These are phyloP conservation scores for Candida dendrica DNA, from an alignment of 805 yeast species.

Conservation along the genomic window DNA sequence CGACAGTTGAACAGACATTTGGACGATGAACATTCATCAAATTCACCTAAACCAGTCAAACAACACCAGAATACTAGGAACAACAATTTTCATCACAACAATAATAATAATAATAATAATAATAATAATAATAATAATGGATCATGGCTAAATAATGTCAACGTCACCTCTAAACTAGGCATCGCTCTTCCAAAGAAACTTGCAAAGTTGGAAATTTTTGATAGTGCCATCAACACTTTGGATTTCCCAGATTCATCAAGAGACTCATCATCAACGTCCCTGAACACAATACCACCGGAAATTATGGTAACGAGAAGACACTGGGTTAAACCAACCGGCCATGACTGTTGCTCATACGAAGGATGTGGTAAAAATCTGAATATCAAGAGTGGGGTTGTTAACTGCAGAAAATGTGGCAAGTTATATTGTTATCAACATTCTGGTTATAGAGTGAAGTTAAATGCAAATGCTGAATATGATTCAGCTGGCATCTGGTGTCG, in stretches of 20 bases:
- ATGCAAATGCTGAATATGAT: slow-evolving; percentile 39
- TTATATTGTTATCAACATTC: slow-evolving; percentile 65
- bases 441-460: slow-evolving; percentile 40
- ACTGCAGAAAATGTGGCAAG: slow-evolving; percentile 74
- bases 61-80: no score
- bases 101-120: slow-evolving; percentile 18
- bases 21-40: slow-evolving; percentile 53
- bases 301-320: slow-evolving; percentile 39
- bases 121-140: slow-evolving; percentile 2
- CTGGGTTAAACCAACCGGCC: slow-evolving; percentile 47
- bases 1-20: slow-evolving; percentile 59
- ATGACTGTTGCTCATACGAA: slow-evolving; percentile 33
- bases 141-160: slow-evolving; percentile 36
- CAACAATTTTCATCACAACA: no score
- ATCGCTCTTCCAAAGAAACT: slow-evolving; percentile 29
- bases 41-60: slow-evolving; percentile 17
- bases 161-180: slow-evolving; percentile 29
- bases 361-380: slow-evolving; percentile 37
- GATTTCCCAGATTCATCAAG: slow-evolving; percentile 5
- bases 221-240: slow-evolving; percentile 20
- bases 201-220: slow-evolving; percentile 44
- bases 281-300: slow-evolving; percentile 12
- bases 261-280: slow-evolving; percentile 7
- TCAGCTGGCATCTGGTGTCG: slow-evolving; percentile 59
- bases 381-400: slow-evolving; percentile 49